phyloP scores from a whole-genome alignment of 768 basidiomycete species.

The Kwoniella mangroviensis region DNA sequence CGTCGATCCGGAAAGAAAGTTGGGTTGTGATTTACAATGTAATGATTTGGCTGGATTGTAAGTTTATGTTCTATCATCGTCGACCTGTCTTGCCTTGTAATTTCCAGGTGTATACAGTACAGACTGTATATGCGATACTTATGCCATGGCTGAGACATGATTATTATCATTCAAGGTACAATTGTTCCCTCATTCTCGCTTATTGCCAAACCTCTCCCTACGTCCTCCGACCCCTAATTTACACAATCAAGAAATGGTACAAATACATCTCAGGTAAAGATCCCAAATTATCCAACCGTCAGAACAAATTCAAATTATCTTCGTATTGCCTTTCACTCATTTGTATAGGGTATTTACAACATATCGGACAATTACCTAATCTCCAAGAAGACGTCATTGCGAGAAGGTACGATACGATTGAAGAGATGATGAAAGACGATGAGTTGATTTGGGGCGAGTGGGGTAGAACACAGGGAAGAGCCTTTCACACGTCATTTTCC shows the following conservation, averaged over 20 bases:
- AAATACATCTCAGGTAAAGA: constrained; percentile 1
- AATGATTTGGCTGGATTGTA: constrained; percentile 9
- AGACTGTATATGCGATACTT: too few species aligned
- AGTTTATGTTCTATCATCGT: not conserved
- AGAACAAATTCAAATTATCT: not conserved
- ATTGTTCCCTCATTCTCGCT: not conserved
- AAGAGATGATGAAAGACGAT: constrained; percentile 1
- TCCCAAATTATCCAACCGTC: not conserved
- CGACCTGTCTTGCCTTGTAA: too few species aligned
- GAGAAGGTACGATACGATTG: not conserved
- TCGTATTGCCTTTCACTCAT: not conserved
- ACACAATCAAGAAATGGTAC: constrained; percentile 3
- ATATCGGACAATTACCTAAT: constrained; percentile 7
- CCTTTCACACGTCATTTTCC: not conserved
- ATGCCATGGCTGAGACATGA: too few species aligned
- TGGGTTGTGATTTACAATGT: constrained; percentile 8
- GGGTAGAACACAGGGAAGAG: not conserved
- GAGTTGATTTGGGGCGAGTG: constrained; percentile 8
- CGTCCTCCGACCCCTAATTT: not conserved
- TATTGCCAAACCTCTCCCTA: not conserved
- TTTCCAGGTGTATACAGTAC: too few species aligned
- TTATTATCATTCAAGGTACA: not conserved
- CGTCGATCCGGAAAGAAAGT: not conserved
- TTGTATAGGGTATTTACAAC: constrained; percentile 3
- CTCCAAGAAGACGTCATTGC: not conserved